Conservation (phyloP, 176 grass and related monocot species). For the Aechmea fasciata region DNA sequence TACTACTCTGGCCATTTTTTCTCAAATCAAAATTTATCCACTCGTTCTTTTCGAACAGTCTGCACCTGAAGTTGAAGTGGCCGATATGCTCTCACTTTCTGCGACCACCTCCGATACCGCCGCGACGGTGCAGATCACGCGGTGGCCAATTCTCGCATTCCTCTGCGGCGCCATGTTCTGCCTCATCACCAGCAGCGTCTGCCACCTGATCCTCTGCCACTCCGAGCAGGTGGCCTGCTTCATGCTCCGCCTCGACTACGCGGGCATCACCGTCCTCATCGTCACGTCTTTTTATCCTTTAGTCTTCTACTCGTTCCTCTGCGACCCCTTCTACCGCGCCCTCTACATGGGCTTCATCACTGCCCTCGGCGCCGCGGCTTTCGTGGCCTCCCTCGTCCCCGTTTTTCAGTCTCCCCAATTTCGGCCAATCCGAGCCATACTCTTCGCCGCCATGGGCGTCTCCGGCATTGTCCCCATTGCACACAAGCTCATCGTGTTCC, state of each 20-base stretch:
- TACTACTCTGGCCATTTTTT: too few relatives aligned
- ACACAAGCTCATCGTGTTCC: constrained; percentile 48
- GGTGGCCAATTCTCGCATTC: constrained; percentile 78
- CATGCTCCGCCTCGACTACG: constrained; percentile 76
- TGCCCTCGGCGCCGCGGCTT: constrained; percentile 26
- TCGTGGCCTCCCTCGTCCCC: constrained; percentile 40
- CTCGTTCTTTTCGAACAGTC: too few relatives aligned
- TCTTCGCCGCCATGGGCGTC: constrained; percentile 66
- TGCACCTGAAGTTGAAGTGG: neutral
- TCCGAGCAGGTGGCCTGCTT: constrained; percentile 53
- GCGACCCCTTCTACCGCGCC: constrained; percentile 18
- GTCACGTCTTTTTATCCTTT: constrained; percentile 84
- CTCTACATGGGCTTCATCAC: constrained; percentile 69
- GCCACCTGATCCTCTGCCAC: constrained; percentile 78
- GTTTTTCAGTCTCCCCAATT: constrained; percentile 54
- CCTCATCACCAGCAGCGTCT: constrained; percentile 68
- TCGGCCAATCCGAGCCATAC: constrained; percentile 43
- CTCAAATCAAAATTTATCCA: too few relatives aligned
- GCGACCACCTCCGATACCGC: neutral
- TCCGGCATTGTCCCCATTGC: constrained; percentile 52
- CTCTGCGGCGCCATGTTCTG: constrained; percentile 69
- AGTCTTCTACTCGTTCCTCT: constrained; percentile 83
- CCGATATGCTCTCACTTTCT: neutral
- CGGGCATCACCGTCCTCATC: constrained; percentile 71
- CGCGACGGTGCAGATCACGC: constrained; percentile 33